Conservation (phyloP, 2,329 filamentous ascomycete species). For the Diaporthe sp. region DNA sequence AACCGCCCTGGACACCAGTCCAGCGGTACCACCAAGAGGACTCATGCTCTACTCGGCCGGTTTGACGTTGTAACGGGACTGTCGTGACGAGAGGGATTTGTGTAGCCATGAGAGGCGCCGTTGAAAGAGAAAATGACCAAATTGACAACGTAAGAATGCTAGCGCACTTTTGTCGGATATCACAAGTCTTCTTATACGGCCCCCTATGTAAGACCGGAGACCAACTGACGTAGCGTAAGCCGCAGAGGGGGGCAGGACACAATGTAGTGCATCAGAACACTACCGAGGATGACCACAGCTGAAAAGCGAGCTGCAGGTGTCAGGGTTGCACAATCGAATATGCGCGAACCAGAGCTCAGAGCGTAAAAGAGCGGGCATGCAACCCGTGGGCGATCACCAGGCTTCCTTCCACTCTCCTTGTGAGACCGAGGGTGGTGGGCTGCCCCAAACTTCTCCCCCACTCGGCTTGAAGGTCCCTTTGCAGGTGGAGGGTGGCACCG, state of each 20-base stretch:
- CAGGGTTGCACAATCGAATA: background rate
- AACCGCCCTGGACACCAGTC: slow-evolving; percentile 3
- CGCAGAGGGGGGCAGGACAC: background rate
- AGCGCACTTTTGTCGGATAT: background rate
- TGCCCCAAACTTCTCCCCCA: background rate
- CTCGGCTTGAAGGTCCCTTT: slow-evolving; percentile 6
- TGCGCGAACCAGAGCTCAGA: slow-evolving; percentile 14
- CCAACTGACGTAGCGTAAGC: slow-evolving; percentile 27
- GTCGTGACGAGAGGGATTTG: background rate
- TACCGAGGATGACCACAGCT: slow-evolving; percentile 17
- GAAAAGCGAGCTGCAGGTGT: background rate
- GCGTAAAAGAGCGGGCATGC: slow-evolving; percentile 4
- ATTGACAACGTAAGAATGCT: background rate
- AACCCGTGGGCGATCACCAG: slow-evolving; percentile 11
- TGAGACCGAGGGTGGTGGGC: background rate
- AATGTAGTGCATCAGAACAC: slow-evolving; percentile 1
- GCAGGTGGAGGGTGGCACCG: background rate
- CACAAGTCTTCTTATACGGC: slow-evolving; percentile 13
- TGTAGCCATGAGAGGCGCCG: background rate
- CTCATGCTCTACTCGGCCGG: slow-evolving; percentile 20
- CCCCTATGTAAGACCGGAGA: background rate
- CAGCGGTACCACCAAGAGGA: slow-evolving; percentile 9
- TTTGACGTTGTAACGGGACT: background rate
- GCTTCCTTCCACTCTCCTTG: background rate
- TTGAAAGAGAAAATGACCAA: background rate